Base-by-base conservation (phyloP, 805 yeast species). In the Candida montana region DNA sequence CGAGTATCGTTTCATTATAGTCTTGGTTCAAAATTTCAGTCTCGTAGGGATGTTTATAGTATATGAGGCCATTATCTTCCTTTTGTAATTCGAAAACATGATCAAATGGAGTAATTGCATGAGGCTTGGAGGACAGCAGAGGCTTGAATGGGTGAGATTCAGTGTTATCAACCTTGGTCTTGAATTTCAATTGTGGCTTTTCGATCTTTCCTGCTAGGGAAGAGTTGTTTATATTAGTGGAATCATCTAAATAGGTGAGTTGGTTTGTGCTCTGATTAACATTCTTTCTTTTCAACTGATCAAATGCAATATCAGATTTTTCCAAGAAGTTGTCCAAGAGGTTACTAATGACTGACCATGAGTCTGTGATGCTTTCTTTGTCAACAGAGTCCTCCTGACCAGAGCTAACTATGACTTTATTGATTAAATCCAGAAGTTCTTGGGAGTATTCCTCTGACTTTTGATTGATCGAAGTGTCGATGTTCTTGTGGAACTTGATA, bases 111-210 rank as follows among this genome's bases (percentile, higher is more conserved):
- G 61, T 63, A 8, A 81, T 36, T 0, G 87, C 76, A 58, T 85
- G 72, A 1, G 97, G 98, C 58, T 93, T 93, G 2, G 67, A 49
- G 1, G 71, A 67, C 20, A 93, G 61, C 40, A 77, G 67, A 1
- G 99, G 98, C 52, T 66, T 76, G 65, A 91, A 93, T 0, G 97
- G 96, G 15, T 61, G 65, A 0, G 67, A 51, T 55, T 81, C 88
- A 4, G 79, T 64, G 57, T 88, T 88, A 56, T 89, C 88, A 7
- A 88, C 68, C 1, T 76, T 68, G 1, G 54, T 62, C 13, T 64
- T 57, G 60, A 91, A 91, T 7, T 62, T 50, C 3, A 67, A 42
- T 57, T 89, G 96, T 1, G 97, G 97, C 53, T 87, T 87, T 4
- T 57, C 62, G 17, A 77, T 60, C 33, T 26, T 68, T 62, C 46